Evolutionary conservation across 2,329 filamentous ascomycete genomes (phyloP), one percentile per base, ranked within the genome.

Genomic region (Onygenales sp.): DNA sequence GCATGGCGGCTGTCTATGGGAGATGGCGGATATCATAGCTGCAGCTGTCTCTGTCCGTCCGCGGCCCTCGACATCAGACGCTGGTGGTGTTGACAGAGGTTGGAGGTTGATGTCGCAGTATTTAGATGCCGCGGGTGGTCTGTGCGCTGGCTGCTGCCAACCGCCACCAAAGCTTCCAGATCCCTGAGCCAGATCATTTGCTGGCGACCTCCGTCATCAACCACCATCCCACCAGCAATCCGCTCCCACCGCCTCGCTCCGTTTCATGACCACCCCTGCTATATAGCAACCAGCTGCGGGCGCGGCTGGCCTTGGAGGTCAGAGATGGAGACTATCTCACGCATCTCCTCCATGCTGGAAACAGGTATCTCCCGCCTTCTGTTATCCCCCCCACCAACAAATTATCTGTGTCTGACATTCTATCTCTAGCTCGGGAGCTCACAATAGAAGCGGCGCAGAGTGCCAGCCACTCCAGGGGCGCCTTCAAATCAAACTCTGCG

Each of bases 401-500:
- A 36, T 10, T 43, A 46, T 45, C 27, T 13, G 41, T n/a, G 46
- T 36, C 43, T 49, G 21, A 55, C 35, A 56, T 54, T 43, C 58
- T 66, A 53, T 64, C 54, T 50, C 51, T 74, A 95, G 93, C 93
- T 68, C 87, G 93, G 72, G 93, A 97, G 74, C 85, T 98, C 67
- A 98, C 93, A 54, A 84, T 98, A 73, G 93, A 98, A 80, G 93
- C 93, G 61, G 92, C 93, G 63, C 89, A 91, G 71, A 89, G 90
- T 63, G 90, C 91, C 62, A 82, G 89, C 65, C 72, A 73, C 59
- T 73, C 71, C 57, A 71, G 73, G 59, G 64, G 62, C 43, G 47
- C 47, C 9, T 63, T 73, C 43, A 80, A 76, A 67, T 77, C 79
- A 56, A 78, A 82, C 56, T 77, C 78, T 61, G 76, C 82, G 38